Base-by-base conservation (phyloP, 2,329 filamentous ascomycete genomes). In the Hymenoscyphus fructigenus region DNA sequence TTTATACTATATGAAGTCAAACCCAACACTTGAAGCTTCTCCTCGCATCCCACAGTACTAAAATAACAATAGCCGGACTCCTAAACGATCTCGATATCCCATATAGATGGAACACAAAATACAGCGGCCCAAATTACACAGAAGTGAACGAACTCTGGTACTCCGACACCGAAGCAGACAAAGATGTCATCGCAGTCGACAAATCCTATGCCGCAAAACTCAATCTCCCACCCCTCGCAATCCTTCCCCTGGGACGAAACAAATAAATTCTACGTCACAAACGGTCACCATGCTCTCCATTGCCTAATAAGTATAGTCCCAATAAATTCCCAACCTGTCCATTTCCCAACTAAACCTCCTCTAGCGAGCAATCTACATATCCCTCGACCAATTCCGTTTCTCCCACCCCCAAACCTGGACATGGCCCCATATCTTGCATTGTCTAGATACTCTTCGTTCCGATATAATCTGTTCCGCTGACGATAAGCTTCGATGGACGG, bases 91-190 rank as follows among this genome's bases (percentile, higher is more conserved):
- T 61, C 7, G 44, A 55, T 15, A 38, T 61, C 29, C 60, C 60
- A 41, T 61, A 61, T 23, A 12, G 14, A 26, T 61, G 60, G 60
- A 50, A 61, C 28, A 56, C 47, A 14, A 17, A 55, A 15, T 34
- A 50, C 20, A 61, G 50, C 15, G 56, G 28, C 5, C 47, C 47
- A 12, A 61, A 61, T 28, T 47, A 55, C 17, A 61, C 47, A 15
- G 60, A 61, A 57, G 17, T 47, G 17, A 61, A 61, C 29, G 26
- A 56, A 32, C 38, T 61, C 23, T 61, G 60, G 60, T 61, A 61
- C 29, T 47, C 55, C 14, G 60, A 61, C 20, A 50, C 34, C 29
- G 50, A 57, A 26, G 32, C 60, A 20, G 41, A 61, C 38, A 26
- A 61, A 29, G 60, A 47, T 10, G 56, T 61, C 29, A 38, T 61